These are phyloP conservation scores for Blastomyces parvus DNA, from an alignment of 2,329 filamentous ascomycete species.

Conservation along the genomic window DNA sequence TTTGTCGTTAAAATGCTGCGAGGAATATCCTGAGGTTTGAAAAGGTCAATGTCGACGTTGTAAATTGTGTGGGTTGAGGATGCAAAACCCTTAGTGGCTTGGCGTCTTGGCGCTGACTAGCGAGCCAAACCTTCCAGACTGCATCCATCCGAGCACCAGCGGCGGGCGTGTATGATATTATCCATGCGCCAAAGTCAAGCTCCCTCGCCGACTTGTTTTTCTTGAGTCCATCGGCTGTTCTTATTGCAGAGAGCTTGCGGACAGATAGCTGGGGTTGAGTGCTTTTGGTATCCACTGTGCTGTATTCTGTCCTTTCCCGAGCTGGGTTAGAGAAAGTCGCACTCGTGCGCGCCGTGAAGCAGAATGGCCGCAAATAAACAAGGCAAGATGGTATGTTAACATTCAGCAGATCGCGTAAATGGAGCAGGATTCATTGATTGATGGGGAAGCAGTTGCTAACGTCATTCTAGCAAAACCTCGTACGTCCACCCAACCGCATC, in stretches of 20 bases:
- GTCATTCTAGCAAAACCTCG: conserved; percentile 51
- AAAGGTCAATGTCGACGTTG: conserved; percentile 2
- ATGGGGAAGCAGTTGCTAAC: conserved; percentile 49
- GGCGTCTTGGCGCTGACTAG: conserved; percentile 28
- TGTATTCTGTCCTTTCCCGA: conserved; percentile 4
- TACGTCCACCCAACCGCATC: conserved; percentile 34
- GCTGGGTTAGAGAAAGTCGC: conserved; percentile 30
- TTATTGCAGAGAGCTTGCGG: neutral
- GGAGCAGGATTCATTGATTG: conserved; percentile 40
- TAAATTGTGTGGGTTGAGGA: conserved; percentile 22
- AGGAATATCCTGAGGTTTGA: conserved; percentile 4
- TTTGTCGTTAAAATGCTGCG: conserved; percentile 9
- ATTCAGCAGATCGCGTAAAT: conserved; percentile 30
- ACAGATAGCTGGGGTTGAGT: neutral
- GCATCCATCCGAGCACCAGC: neutral
- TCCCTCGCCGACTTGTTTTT: neutral
- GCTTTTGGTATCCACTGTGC: neutral
- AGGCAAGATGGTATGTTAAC: conserved; percentile 89
- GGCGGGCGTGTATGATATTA: neutral
- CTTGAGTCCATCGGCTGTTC: neutral
- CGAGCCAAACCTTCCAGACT: conserved; percentile 17
- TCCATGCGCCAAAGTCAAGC: neutral
- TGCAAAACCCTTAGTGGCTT: conserved; percentile 32
- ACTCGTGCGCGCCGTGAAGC: conserved; percentile 34
- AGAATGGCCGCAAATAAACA: conserved; percentile 77